Percentiles rank a stretch among this genome's conserved stretches.
Conservation (phyloP, 2,329 filamentous ascomycete species). For the Colletotrichum tamarilloi region DNA sequence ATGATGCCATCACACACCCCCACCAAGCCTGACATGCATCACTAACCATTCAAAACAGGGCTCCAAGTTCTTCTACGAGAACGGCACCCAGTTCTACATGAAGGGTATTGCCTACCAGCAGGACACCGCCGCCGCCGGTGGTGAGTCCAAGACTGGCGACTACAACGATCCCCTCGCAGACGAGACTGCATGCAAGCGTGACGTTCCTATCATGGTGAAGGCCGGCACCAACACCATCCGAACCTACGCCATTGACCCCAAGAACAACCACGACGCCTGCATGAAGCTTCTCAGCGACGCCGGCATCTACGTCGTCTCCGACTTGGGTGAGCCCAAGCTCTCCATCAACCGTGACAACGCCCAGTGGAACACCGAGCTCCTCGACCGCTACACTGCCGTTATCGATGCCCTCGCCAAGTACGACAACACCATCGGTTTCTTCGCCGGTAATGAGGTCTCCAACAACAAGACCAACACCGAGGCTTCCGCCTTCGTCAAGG, state of each 20-base stretch:
- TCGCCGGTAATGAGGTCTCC: conserved; percentile 97
- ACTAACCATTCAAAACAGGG: conserved; percentile 58
- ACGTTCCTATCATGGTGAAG: conserved; percentile 82
- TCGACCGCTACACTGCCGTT: conserved; percentile 83
- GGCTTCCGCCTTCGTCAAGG: conserved; percentile 96
- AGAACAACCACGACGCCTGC: conserved; percentile 80
- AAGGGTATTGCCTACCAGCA: conserved; percentile 96
- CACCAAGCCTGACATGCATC: neutral
- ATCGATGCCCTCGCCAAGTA: conserved; percentile 85
- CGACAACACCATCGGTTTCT: conserved; percentile 95
- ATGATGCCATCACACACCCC: conserved; percentile 40
- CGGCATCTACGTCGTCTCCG: conserved; percentile 95
- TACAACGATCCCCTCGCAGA: conserved; percentile 90
- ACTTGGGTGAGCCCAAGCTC: conserved; percentile 81
- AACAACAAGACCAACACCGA: conserved; percentile 89
- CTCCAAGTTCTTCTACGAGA: conserved; percentile 90
- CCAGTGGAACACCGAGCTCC: conserved; percentile 82
- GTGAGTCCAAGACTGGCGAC: conserved; percentile 57
- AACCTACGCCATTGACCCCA: conserved; percentile 92
- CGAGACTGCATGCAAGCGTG: conserved; percentile 77
- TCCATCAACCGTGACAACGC: conserved; percentile 90
- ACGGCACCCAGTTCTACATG: conserved; percentile 78
- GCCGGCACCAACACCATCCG: conserved; percentile 93
- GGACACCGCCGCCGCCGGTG: conserved; percentile 70
- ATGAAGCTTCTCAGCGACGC: conserved; percentile 85